These are phyloP conservation scores for Amoebophrya sp. DNA, from an alignment of 169 alveolate species.

Conservation along the genomic window DNA sequence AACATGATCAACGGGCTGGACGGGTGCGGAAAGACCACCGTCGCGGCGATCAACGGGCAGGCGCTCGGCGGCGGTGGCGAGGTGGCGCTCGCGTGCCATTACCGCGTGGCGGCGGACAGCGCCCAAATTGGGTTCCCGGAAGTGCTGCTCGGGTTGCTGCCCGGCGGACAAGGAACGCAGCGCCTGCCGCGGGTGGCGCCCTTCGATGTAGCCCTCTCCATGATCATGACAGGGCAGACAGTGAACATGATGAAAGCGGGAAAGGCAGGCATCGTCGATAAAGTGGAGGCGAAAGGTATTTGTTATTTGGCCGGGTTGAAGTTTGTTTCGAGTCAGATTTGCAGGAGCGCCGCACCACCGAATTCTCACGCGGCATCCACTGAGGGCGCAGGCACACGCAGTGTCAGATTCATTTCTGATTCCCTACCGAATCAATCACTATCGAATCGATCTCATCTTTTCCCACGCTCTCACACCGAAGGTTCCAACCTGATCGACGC, in stretches of 20 bases:
- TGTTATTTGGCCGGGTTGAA: neutral
- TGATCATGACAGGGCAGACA: slow-evolving; percentile 26
- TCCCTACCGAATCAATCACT: neutral
- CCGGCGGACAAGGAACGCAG: slow-evolving; percentile 38
- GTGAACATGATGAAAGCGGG: slow-evolving; percentile 10
- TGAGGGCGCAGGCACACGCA: neutral
- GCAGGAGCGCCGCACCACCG: neutral
- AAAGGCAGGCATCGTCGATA: neutral
- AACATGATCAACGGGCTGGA: neutral
- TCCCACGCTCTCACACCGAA: neutral
- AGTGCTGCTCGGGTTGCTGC: slow-evolving; percentile 30
- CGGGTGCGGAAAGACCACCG: no score
- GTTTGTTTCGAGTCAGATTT: neutral
- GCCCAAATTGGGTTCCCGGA: slow-evolving; percentile 32
- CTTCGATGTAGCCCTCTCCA: slow-evolving; percentile 24
- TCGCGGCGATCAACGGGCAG: no score
- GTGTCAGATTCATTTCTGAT: neutral
- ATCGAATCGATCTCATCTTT: neutral
- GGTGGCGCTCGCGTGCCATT: no score
- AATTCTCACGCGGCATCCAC: neutral
- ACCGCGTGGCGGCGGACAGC: no score
- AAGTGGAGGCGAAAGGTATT: neutral
- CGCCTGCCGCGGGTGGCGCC: slow-evolving; percentile 35
- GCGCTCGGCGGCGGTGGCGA: no score
- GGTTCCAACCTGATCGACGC: slow-evolving; percentile 22